phyloP scores from a whole-genome alignment of 192 early-diverging fungal species.

The Backusella luteola region DNA sequence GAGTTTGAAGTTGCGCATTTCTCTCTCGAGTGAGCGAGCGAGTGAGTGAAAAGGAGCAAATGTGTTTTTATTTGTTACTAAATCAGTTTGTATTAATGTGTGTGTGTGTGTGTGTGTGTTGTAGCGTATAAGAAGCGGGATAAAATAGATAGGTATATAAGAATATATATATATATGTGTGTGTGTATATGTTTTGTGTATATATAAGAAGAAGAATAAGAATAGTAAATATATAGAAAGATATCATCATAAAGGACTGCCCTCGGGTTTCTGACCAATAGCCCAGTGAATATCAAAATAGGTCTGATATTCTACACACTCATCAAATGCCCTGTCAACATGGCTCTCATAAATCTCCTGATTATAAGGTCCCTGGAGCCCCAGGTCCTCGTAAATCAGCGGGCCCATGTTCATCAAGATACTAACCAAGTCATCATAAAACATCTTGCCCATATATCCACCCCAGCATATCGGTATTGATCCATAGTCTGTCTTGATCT shows the following conservation, averaged over 20 bases:
- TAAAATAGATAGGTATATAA: background rate
- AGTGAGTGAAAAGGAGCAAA: no score
- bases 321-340: slow-evolving; percentile 32
- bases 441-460: slow-evolving; percentile 23
- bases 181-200: background rate
- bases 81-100: background rate
- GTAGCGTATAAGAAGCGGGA: background rate
- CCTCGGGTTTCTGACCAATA: background rate
- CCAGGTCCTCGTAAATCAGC: background rate
- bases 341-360: background rate
- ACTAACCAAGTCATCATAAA: slow-evolving; percentile 7
- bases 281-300: slow-evolving; percentile 22
- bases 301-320: slow-evolving; percentile 29
- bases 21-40: no score
- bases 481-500: slow-evolving; percentile 18
- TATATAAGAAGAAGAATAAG: background rate
- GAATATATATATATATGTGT: background rate
- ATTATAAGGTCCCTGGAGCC: slow-evolving; percentile 2
- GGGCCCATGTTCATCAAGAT: background rate
- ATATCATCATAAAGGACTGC: background rate
- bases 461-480: slow-evolving; percentile 32
- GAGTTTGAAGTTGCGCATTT: background rate
- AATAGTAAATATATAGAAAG: background rate
- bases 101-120: background rate
- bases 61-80: no score